A percentile compares a stretch with the other conserved stretches of the same genome.
These are phyloP conservation scores for Brassica juncea DNA, from an alignment of 345 rosid species.

Conservation along the genomic window DNA sequence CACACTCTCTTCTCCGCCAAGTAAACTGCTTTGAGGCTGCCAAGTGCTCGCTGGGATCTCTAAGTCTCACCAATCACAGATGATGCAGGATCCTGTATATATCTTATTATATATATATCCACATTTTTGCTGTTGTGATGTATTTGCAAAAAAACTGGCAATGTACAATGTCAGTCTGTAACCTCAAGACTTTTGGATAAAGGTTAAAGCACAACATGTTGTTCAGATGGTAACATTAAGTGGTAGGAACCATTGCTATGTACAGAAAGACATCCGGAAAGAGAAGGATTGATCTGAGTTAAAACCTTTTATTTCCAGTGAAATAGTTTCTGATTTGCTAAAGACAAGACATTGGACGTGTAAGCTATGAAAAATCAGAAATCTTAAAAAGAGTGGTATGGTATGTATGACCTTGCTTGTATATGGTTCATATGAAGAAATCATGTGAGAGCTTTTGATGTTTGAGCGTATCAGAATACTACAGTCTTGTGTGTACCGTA, in stretches of 20 bases:
- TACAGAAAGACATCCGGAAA: slow-evolving; percentile 30
- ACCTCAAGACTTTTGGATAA: slow-evolving; percentile 30
- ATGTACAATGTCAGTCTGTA: slow-evolving; percentile 37
- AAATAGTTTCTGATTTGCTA: neutral
- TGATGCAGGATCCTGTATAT: slow-evolving; percentile 33
- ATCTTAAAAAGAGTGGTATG: neutral
- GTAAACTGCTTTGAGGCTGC: slow-evolving; percentile 53
- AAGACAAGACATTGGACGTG: neutral
- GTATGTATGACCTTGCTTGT: slow-evolving; percentile 17
- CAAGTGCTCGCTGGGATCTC: slow-evolving; percentile 54
- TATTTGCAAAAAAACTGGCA: slow-evolving; percentile 31
- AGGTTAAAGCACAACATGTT: slow-evolving; percentile 18
- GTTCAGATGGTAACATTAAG: slow-evolving; percentile 19
- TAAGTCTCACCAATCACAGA: slow-evolving; percentile 47
- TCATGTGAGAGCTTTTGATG: slow-evolving; percentile 5
- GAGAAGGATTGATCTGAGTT: slow-evolving; percentile 10
- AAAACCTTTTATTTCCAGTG: neutral
- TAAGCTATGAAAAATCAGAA: neutral
- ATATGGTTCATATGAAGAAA: slow-evolving; percentile 20
- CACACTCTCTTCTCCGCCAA: slow-evolving; percentile 70
- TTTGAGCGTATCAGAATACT: slow-evolving; percentile 52
- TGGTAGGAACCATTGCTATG: slow-evolving; percentile 21
- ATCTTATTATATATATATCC: slow-evolving; percentile 10
- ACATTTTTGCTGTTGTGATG: slow-evolving; percentile 37
- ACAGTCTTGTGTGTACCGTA: slow-evolving; percentile 70